phyloP scores from a whole-genome alignment of 345 rosid genomes.

The Salix udensis region DNA sequence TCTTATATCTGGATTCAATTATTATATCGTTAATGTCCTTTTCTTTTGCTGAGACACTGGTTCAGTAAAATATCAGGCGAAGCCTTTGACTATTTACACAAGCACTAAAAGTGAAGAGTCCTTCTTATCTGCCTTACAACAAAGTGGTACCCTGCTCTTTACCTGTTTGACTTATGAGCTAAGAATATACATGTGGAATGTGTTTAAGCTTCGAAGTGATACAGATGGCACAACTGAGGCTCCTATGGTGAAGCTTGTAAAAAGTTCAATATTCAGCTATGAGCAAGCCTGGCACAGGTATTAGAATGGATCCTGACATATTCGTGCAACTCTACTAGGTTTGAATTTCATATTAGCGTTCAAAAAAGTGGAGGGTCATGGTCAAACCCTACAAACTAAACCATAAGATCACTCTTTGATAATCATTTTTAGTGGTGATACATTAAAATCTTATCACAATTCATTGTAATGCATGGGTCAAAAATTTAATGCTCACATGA shows the following conservation, averaged over 20 bases:
- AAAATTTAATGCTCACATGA: too few species aligned
- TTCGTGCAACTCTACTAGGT: background rate
- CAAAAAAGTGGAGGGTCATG: too few species aligned
- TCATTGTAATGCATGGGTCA: too few species aligned
- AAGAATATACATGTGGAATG: slow-evolving; percentile 8
- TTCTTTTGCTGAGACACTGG: slow-evolving; percentile 12
- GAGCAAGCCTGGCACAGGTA: slow-evolving; percentile 99
- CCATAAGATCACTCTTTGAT: too few species aligned
- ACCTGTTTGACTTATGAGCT: slow-evolving; percentile 10
- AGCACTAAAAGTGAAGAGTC: slow-evolving; percentile 93
- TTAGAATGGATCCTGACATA: slow-evolving; percentile 4
- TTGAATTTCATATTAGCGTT: background rate
- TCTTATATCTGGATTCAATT: background rate
- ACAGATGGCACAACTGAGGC: slow-evolving; percentile 65
- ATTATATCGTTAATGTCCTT: slow-evolving; percentile 5
- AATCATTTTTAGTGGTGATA: too few species aligned
- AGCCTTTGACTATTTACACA: slow-evolving; percentile 68
- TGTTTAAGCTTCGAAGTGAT: slow-evolving; percentile 28
- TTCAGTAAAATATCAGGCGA: slow-evolving; percentile 86
- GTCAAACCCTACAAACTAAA: too few species aligned
- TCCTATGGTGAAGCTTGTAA: slow-evolving; percentile 65
- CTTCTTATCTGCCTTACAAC: slow-evolving; percentile 72
- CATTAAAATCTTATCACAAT: too few species aligned
- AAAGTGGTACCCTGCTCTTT: slow-evolving; percentile 51
- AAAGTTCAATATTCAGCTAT: slow-evolving; percentile 90